Conservation (phyloP, 805 yeast species). For the Martiniozyma abietophila region DNA sequence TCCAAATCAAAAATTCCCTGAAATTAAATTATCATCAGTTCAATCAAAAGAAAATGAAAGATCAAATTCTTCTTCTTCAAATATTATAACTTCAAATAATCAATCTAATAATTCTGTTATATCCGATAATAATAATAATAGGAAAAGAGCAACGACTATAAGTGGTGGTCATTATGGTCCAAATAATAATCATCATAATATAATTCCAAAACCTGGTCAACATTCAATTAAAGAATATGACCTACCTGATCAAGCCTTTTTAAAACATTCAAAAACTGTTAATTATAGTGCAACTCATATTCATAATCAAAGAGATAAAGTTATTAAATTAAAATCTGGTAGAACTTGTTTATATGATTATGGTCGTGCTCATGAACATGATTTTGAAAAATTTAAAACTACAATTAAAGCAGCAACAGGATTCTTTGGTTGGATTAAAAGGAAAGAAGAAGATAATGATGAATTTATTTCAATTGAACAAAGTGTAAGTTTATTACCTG, state of each 20-base stretch:
- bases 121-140: too few species aligned
- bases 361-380: slow-evolving; percentile 28
- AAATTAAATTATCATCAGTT: not conserved
- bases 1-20: not conserved
- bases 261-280: slow-evolving; percentile 22
- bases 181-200: slow-evolving; percentile 2
- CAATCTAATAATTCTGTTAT: too few species aligned
- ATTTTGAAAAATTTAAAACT: slow-evolving; percentile 26
- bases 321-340: slow-evolving; percentile 21
- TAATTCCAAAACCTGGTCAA: not conserved
- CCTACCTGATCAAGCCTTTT: too few species aligned
- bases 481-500: slow-evolving; percentile 29
- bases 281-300: slow-evolving; percentile 17
- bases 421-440: slow-evolving; percentile 26
- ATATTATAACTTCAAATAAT: too few species aligned
- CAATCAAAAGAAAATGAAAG: too few species aligned
- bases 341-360: slow-evolving; percentile 23
- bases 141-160: too few species aligned
- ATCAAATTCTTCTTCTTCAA: too few species aligned
- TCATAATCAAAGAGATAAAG: slow-evolving; percentile 20
- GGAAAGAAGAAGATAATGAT: slow-evolving; percentile 25
- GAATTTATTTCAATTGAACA: slow-evolving; percentile 22
- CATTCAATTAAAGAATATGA: too few species aligned
- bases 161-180: too few species aligned
- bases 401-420: slow-evolving; percentile 23